Evolutionary conservation across 768 basidiomycete genomes (phyloP), one percentile per base, ranked within the genome.

Genomic region (Coprinopsis marcescibilis): DNA sequence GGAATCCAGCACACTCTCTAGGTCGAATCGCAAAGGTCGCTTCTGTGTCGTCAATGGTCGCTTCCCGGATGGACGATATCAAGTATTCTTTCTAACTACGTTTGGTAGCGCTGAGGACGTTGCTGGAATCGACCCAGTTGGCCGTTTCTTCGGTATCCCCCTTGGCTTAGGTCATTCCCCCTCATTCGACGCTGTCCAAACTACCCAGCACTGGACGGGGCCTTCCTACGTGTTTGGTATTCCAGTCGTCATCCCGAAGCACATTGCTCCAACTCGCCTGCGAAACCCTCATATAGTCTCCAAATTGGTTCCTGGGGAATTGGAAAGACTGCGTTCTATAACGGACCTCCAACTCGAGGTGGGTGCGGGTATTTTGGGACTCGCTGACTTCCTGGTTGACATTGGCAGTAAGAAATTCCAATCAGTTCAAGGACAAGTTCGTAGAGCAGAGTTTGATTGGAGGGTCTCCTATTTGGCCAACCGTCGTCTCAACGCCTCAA

Each of bases 21-120:
- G 10, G 11, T 43, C 37, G 14, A 30, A 43, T 14, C 41, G 25
- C n/a, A 59, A 55, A 26, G 46, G 46, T 23, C 58, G 68, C 30
- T 66, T 53, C 45, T 71, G 69, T 43, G 46, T 71, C n/a, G 58
- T 71, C 40, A 59, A 69, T 20, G 50, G 57, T 24, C 63, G 60
- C 25, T 54, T 66, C 13, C 50, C 50, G 17, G 54, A 48, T 10
- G 54, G 60, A 12, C 39, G 40, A 36, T 68, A 70, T 45, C 55
- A 68, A 34, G 62, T 70, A 41, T 71, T 66, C 47, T 60, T 62
- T 36, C 51, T 69, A 48, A 62, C 66, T 21, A 65, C 69, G 17
- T 68, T 64, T 34, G 62, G 64, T 4, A 51, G 58, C 4, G 60
- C 60, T 4, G 59, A 49, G 32, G 47, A 45, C 34, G 54, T 52